Percentiles rank a stretch among this genome's conserved stretches.
These are phyloP conservation scores for Neonectria ditissima DNA, from an alignment of 2,329 filamentous ascomycete genomes.

Conservation along the genomic window DNA sequence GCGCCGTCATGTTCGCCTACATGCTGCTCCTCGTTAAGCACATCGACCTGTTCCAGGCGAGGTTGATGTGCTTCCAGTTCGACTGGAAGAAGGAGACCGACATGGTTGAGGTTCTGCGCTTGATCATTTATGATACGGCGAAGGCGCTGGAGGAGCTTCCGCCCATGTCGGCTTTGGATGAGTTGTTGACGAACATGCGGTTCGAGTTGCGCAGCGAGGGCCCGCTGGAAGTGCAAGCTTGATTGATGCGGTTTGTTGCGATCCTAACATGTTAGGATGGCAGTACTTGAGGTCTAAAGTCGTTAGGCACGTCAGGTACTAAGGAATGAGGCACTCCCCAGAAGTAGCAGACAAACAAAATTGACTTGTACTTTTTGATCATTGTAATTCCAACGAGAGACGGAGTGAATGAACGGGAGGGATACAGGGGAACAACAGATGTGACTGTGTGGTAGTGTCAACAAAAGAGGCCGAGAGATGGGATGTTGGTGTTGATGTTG, in stretches of 20 bases:
- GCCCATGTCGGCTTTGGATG: not conserved
- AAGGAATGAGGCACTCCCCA: no score
- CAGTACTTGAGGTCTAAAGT: not conserved
- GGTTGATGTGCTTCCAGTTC: not conserved
- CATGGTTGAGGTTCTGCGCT: not conserved
- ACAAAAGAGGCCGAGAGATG: no score
- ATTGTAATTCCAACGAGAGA: no score
- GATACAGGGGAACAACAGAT: no score
- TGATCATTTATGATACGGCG: not conserved
- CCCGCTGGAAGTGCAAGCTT: not conserved
- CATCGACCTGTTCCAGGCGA: not conserved
- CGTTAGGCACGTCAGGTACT: no score
- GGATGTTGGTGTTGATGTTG: no score
- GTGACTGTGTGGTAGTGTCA: no score
- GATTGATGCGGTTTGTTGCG: not conserved
- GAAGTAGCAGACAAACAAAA: no score
- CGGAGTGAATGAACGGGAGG: no score
- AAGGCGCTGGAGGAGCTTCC: not conserved
- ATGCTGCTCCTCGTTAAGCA: not conserved
- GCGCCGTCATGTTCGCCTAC: no score
- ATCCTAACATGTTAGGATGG: not conserved
- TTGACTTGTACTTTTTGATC: no score
- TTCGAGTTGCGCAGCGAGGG: not conserved
- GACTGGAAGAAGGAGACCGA: not conserved
- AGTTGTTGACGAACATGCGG: not conserved